Base-by-base conservation (phyloP, 768 basidiomycete genomes). In the Amanita molliuscula region DNA sequence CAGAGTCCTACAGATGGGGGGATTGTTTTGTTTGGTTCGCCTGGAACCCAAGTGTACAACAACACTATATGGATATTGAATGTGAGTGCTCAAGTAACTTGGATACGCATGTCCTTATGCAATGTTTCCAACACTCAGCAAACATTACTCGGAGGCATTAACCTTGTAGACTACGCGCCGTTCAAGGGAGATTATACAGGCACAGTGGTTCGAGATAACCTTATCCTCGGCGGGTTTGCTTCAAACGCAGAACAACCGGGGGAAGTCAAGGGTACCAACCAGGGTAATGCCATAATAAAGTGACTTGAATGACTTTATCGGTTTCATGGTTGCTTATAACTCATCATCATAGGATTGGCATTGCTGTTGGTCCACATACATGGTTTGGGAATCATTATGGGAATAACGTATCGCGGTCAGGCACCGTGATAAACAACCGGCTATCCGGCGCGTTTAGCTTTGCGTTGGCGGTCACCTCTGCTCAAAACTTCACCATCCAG, bases 1-100 rank as follows among this genome's bases (percentile, higher is more conserved):
- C 71, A 78, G 55, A 79, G 78, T 49, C 74, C 88, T 7, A 89
- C 88, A 0, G 88, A 89, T 56, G 88, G 88, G 6, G 87, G 81
- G 5, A 85, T 89, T 41, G 84, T 88, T 0, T 53, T 90, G 0
- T 89, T 90, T 56, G 88, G 86, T 18, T 66, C 84, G 3, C 84
- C 85, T 5, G 87, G 86, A 0, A 79, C 78, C 3, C 70, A 76
- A 47, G 78, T 88, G 13, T 77, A 82, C 56, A 86, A 88, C 55
- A 88, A 88, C 59, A 86, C 82, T 0, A 82, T 89, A 48, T 85
- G 76, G 78, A 74, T 85, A 7, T 66, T 76, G 21, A 82, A 73
- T 50, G 84, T 85, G 56, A 46, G 80, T 65, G 31, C 13, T 36
- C 4, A 20, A 42, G 20, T 28, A 10, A 31, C 34, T 33, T 45